These are phyloP conservation scores for Aspergillus tanneri DNA, from an alignment of 2,329 filamentous ascomycete species.

Conservation along the genomic window DNA sequence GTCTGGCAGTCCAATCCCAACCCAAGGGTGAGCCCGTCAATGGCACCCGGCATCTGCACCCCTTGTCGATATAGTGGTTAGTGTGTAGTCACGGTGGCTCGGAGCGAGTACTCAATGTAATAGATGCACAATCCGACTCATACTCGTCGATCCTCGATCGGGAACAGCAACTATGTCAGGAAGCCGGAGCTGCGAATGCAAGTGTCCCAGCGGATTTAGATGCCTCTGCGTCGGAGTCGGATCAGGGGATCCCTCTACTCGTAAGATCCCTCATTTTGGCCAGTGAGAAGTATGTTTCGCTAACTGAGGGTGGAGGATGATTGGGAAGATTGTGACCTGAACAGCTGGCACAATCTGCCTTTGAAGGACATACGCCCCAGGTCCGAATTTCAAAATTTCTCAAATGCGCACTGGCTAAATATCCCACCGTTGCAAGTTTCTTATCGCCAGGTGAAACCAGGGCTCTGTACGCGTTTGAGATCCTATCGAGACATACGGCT, in stretches of 20 bases:
- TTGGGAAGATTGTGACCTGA: background rate
- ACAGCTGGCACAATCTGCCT: background rate
- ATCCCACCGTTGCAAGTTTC: conserved; percentile 7
- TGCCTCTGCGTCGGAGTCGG: conserved; percentile 10
- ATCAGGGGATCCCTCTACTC: conserved; percentile 13
- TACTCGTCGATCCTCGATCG: conserved; percentile 3
- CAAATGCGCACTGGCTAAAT: background rate
- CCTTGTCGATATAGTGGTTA: background rate
- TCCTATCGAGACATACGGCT: conserved; percentile 29
- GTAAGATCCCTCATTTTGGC: conserved; percentile 4
- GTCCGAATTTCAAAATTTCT: background rate
- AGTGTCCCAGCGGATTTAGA: background rate
- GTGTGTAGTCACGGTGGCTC: background rate
- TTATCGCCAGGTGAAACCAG: conserved; percentile 19
- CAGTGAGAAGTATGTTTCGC: background rate
- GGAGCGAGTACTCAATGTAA: background rate
- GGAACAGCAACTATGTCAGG: background rate
- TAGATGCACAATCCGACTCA: background rate
- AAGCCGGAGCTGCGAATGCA: background rate
- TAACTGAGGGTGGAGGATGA: background rate
- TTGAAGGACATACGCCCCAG: background rate
- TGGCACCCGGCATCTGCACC: background rate
- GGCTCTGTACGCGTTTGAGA: conserved; percentile 22
- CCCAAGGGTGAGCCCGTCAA: conserved; percentile 6
- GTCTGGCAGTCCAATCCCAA: conserved; percentile 24